Evolutionary conservation across 2,329 filamentous ascomycete species (phyloP).

Genomic region (Diplodia corticola): DNA sequence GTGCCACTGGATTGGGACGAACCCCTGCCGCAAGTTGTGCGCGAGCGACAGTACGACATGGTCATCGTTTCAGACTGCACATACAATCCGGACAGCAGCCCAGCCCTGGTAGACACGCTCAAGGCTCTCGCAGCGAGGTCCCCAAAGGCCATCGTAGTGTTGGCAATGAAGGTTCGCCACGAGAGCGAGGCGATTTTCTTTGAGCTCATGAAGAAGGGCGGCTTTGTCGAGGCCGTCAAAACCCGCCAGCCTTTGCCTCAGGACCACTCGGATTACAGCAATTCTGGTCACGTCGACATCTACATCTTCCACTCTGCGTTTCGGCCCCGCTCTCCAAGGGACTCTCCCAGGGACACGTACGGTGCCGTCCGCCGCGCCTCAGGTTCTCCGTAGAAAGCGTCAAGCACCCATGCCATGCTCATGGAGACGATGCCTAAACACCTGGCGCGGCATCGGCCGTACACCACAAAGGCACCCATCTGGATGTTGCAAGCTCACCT

Average conservation of each 20-base stretch:
- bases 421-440: not conserved
- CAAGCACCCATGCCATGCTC: not conserved
- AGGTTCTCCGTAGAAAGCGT: not conserved
- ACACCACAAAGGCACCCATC: not conserved
- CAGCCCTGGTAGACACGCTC: slow-evolving; percentile 62
- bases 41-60: slow-evolving; percentile 54
- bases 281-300: slow-evolving; percentile 19
- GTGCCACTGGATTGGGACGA: slow-evolving; percentile 65
- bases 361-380: not conserved
- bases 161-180: slow-evolving; percentile 69
- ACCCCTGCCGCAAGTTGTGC: slow-evolving; percentile 43
- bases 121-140: slow-evolving; percentile 49
- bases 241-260: slow-evolving; percentile 5
- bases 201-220: slow-evolving; percentile 47
- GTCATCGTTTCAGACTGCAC: slow-evolving; percentile 71
- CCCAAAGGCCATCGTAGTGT: slow-evolving; percentile 53
- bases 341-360: not conserved
- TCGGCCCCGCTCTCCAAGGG: not conserved
- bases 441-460: not conserved
- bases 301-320: slow-evolving; percentile 13
- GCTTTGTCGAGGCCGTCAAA: slow-evolving; percentile 27
- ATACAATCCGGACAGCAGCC: slow-evolving; percentile 69
- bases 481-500: not conserved
- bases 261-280: slow-evolving; percentile 3
- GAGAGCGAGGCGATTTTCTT: slow-evolving; percentile 67